Conservation (phyloP, 2,329 filamentous ascomycete species). For the Microdochium paspali region DNA sequence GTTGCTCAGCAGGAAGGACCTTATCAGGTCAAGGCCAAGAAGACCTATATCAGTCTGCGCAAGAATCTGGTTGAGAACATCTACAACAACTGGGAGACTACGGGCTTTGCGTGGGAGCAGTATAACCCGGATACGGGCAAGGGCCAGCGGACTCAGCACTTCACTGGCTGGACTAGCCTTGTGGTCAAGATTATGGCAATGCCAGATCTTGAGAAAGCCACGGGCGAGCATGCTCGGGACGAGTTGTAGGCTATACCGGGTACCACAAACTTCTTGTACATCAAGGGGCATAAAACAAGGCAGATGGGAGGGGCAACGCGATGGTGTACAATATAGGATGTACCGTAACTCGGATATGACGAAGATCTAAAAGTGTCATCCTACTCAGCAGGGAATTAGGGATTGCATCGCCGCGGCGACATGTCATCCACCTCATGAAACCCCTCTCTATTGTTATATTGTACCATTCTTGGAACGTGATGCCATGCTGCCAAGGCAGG, state of each 20-base stretch:
- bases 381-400: too few relatives aligned
- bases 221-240: constrained; percentile 25
- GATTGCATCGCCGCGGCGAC: too few relatives aligned
- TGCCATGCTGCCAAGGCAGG: too few relatives aligned
- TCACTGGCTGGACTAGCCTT: constrained; percentile 97
- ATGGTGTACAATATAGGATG: too few relatives aligned
- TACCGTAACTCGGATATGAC: too few relatives aligned
- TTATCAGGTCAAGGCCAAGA: constrained; percentile 56
- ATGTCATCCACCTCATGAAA: too few relatives aligned
- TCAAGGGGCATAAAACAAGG: not conserved
- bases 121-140: constrained; percentile 88
- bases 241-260: too few relatives aligned
- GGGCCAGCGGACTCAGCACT: constrained; percentile 95
- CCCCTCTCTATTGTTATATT: too few relatives aligned
- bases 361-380: too few relatives aligned
- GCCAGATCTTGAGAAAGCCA: constrained; percentile 51
- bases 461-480: too few relatives aligned
- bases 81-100: constrained; percentile 78
- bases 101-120: constrained; percentile 97
- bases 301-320: not conserved
- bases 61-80: constrained; percentile 84
- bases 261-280: not conserved
- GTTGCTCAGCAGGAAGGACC: constrained; percentile 59
- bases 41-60: constrained; percentile 68
- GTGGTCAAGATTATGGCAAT: constrained; percentile 97